phyloP scores from a whole-genome alignment of 2,329 filamentous ascomycete species.

The Fusarium xylarioides region DNA sequence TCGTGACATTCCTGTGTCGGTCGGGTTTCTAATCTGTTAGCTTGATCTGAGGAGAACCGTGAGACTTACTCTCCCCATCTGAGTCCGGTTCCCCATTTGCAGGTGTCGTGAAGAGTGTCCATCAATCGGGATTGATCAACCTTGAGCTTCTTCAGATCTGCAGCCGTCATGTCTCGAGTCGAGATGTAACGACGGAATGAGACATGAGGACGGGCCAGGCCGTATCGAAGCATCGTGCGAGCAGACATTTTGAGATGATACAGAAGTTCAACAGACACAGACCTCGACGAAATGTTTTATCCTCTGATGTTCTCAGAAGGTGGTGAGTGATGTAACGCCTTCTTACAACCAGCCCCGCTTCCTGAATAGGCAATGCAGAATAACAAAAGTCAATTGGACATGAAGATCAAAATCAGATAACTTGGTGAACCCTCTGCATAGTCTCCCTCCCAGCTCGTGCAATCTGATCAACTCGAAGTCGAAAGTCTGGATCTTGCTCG shows the following conservation, averaged over 20 bases:
- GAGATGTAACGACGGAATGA: conserved; percentile 13
- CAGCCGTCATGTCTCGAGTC: conserved; percentile 31
- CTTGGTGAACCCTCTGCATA: conserved; percentile 1
- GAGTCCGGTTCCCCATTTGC: conserved; percentile 30
- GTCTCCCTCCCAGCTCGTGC: background rate
- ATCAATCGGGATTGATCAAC: conserved; percentile 34
- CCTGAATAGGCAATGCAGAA: background rate
- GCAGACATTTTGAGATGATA: background rate
- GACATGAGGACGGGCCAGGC: background rate
- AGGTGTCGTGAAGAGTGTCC: conserved; percentile 38
- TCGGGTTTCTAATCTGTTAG: conserved; percentile 36
- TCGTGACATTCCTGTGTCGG: conserved; percentile 79
- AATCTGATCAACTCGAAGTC: conserved; percentile 41
- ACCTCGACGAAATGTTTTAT: background rate
- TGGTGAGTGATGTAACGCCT: conserved; percentile 9
- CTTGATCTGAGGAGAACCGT: fast-evolving
- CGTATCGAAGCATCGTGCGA: background rate
- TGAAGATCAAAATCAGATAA: background rate
- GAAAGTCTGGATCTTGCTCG: conserved; percentile 49
- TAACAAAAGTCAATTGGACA: background rate
- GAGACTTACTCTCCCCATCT: conserved; percentile 35
- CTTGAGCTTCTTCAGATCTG: conserved; percentile 31
- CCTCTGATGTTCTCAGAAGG: conserved; percentile 3
- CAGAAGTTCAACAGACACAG: fast-evolving
- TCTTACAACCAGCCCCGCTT: conserved; percentile 26